Percentiles rank a stretch among this genome's conserved stretches.
Conservation (phyloP, 106 monocot species). For the Platanthera zijinensis region DNA sequence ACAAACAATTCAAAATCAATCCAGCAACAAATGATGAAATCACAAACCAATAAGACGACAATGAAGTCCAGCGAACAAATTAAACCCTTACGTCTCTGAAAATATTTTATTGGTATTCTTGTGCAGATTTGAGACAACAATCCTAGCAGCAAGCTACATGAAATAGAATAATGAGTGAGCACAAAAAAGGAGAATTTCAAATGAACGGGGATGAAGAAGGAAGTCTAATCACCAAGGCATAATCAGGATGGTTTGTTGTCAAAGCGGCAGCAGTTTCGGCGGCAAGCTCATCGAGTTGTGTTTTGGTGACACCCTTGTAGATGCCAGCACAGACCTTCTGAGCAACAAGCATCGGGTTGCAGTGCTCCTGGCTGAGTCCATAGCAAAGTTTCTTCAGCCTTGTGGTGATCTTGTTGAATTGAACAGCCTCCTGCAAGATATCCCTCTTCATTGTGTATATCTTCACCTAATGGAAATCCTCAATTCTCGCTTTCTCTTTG, state of each 20-base stretch:
- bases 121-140: slow-evolving; percentile 84
- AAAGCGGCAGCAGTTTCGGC: slow-evolving; percentile 91
- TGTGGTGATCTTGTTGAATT: slow-evolving; percentile 96
- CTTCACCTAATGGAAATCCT: not conserved
- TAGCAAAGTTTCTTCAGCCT: slow-evolving; percentile 81
- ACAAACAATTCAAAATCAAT: not conserved
- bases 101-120: slow-evolving; percentile 83
- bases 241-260: slow-evolving; percentile 86
- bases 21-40: not conserved
- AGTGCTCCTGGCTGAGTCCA: slow-evolving; percentile 50
- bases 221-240: slow-evolving; percentile 37
- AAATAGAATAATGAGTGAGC: not conserved
- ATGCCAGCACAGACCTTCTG: slow-evolving; percentile 72
- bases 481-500: not conserved
- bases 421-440: slow-evolving; percentile 63
- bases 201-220: not conserved
- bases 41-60: not conserved
- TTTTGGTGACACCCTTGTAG: slow-evolving; percentile 54
- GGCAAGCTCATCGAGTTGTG: slow-evolving; percentile 68
- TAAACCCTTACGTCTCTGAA: slow-evolving; percentile 67
- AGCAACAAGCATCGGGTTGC: slow-evolving; percentile 54
- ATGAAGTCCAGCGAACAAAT: not conserved
- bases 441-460: slow-evolving; percentile 90
- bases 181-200: not conserved
- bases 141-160: slow-evolving; percentile 79